These are phyloP conservation scores for Ophiostoma piceae DNA, from an alignment of 2,329 filamentous ascomycete genomes.

Conservation along the genomic window DNA sequence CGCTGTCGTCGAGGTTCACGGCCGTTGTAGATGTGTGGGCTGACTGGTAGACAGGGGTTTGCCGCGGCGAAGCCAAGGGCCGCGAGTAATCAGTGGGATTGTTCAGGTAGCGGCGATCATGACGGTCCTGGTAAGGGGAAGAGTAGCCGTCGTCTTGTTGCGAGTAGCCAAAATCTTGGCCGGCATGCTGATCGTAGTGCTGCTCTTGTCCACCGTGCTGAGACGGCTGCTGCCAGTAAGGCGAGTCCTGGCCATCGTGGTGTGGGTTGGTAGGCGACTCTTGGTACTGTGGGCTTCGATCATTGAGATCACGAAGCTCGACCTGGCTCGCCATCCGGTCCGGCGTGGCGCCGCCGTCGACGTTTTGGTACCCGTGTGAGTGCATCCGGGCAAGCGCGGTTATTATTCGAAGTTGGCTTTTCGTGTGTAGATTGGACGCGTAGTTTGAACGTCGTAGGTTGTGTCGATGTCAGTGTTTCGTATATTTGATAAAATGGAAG, in stretches of 20 bases:
- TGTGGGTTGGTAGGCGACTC: conserved; percentile 15
- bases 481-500: background rate
- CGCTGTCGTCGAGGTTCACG: conserved; percentile 25
- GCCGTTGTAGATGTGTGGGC: conserved; percentile 25
- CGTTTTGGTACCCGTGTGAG: conserved; percentile 22
- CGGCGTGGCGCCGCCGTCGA: conserved; percentile 19
- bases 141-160: conserved; percentile 16
- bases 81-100: conserved; percentile 20
- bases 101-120: conserved; percentile 13
- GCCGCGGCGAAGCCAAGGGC: conserved; percentile 20
- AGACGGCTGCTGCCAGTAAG: conserved; percentile 8
- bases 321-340: conserved; percentile 21
- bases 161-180: conserved; percentile 15
- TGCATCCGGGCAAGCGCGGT: conserved; percentile 20
- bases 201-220: conserved; percentile 4
- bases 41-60: conserved; percentile 25
- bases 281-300: conserved; percentile 18
- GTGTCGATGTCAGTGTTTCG: background rate
- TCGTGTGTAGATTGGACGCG: background rate
- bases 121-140: conserved; percentile 17
- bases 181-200: conserved; percentile 18
- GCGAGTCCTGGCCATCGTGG: conserved; percentile 10
- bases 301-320: conserved; percentile 24
- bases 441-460: too few species aligned
- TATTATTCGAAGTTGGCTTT: background rate